phyloP scores from a whole-genome alignment of 306 rosid species.

The Begonia masoniana region DNA sequence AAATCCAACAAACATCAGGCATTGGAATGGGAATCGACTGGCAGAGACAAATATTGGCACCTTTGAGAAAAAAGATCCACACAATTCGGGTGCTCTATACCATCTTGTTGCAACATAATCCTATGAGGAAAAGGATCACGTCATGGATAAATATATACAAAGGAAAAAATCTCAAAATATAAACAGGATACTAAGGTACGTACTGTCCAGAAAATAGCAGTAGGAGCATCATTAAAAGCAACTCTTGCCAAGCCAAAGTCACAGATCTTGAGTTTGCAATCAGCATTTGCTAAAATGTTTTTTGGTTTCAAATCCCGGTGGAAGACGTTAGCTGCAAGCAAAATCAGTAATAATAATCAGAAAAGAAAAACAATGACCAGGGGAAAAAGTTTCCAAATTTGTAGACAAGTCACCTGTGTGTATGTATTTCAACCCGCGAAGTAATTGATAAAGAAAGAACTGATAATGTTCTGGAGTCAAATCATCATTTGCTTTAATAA shows the following conservation, averaged over 20 bases:
- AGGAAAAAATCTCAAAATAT: not conserved
- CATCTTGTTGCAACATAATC: constrained; percentile 98
- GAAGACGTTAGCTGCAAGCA: constrained; percentile 77
- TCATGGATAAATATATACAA: not conserved
- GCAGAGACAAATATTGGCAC: constrained; percentile 17
- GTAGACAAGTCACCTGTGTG: constrained; percentile 59
- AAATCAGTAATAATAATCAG: constrained; percentile 10
- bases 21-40: too few species aligned
- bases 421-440: constrained; percentile 93
- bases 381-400: not conserved
- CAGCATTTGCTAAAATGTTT: constrained; percentile 96
- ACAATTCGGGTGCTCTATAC: constrained; percentile 99
- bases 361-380: constrained; percentile 12
- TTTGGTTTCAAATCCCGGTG: constrained; percentile 98
- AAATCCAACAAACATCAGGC: too few species aligned
- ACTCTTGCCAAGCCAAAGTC: constrained; percentile 99
- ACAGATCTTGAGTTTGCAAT: constrained; percentile 96
- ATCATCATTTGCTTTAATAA: constrained; percentile 98
- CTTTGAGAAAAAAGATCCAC: constrained; percentile 99
- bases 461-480: constrained; percentile 97
- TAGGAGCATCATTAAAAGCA: constrained; percentile 96
- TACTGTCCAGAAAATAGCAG: constrained; percentile 99
- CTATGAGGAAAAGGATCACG: constrained; percentile 28
- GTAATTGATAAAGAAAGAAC: constrained; percentile 98
- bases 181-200: constrained; percentile 10